Conservation (phyloP, 257 asterid species). For the Jasminum sambac region DNA sequence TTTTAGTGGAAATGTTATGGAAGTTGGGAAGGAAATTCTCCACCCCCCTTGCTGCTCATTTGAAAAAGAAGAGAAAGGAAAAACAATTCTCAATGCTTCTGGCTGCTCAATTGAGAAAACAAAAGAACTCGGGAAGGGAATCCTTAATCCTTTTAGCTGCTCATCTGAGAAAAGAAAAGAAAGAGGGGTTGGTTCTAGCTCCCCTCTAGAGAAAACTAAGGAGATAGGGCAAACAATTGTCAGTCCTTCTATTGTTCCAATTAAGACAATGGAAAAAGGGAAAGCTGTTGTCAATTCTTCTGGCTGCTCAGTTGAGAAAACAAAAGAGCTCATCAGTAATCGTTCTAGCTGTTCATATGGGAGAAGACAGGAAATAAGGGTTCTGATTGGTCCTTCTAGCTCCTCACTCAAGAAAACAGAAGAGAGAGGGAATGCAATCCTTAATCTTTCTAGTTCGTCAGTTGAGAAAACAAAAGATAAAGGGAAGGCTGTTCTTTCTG, state of each 20-base stretch:
- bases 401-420: neutral
- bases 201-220: neutral
- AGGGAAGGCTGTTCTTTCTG: conserved; percentile 21
- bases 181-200: neutral
- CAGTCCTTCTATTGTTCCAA: neutral
- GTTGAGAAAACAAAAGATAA: conserved; percentile 5
- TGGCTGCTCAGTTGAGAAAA: conserved; percentile 26
- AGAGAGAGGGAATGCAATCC: conserved; percentile 25
- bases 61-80: conserved; percentile 12
- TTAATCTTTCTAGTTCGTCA: conserved; percentile 21
- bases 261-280: conserved; percentile 11
- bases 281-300: conserved; percentile 16
- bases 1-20: conserved; percentile 1
- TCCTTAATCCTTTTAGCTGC: conserved; percentile 22
- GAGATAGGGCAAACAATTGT: neutral
- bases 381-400: neutral
- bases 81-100: conserved; percentile 15
- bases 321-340: conserved; percentile 21
- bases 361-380: conserved; percentile 5
- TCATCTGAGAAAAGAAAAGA: conserved; percentile 18
- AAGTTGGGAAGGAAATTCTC: neutral
- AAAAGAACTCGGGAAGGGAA: conserved; percentile 27
- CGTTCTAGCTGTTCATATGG: conserved; percentile 21
- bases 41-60: neutral
- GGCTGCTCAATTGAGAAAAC: conserved; percentile 28